These are phyloP conservation scores for Xylaria venustula DNA, from an alignment of 495 filamentous ascomycete species.

Conservation along the genomic window DNA sequence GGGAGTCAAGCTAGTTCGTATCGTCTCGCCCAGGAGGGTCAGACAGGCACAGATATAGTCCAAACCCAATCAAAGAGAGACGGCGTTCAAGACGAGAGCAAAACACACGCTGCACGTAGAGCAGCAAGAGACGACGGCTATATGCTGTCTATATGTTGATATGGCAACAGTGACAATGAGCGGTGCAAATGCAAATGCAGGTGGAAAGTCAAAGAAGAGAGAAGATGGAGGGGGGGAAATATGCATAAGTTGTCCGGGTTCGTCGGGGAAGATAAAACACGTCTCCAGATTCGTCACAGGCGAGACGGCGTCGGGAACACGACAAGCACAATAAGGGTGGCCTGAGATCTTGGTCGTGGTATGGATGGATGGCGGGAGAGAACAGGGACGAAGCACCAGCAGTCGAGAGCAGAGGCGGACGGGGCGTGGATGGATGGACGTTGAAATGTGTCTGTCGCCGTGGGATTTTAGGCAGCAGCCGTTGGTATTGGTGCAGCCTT, in stretches of 20 bases:
- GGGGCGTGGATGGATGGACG: slow-evolving; percentile 1
- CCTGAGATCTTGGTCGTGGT: slow-evolving; percentile 7
- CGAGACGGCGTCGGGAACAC: slow-evolving; percentile 13
- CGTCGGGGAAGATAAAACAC: slow-evolving; percentile 13
- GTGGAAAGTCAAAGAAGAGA: slow-evolving; percentile 5
- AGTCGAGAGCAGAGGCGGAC: not conserved
- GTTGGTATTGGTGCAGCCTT: slow-evolving; percentile 25
- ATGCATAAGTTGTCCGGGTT: not conserved
- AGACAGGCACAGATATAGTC: slow-evolving; percentile 13
- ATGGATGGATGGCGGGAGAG: not conserved
- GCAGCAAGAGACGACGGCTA: not conserved
- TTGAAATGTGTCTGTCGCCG: slow-evolving; percentile 19
- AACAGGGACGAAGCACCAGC: not conserved
- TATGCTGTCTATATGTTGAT: not conserved
- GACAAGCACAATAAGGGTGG: slow-evolving; percentile 14
- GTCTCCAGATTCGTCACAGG: slow-evolving; percentile 16
- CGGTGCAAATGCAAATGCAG: not conserved
- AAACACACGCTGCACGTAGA: not conserved
- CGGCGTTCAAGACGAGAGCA: slow-evolving; percentile 5
- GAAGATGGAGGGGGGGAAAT: slow-evolving; percentile 7
- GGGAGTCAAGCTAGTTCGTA: slow-evolving; percentile 1
- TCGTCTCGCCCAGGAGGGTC: slow-evolving; percentile 3
- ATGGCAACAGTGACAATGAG: not conserved
- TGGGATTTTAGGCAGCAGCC: slow-evolving; percentile 37
- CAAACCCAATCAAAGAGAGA: slow-evolving; percentile 3